phyloP scores from a whole-genome alignment of 371 early-diverging fungal species.

The Funneliformis caledonium region DNA sequence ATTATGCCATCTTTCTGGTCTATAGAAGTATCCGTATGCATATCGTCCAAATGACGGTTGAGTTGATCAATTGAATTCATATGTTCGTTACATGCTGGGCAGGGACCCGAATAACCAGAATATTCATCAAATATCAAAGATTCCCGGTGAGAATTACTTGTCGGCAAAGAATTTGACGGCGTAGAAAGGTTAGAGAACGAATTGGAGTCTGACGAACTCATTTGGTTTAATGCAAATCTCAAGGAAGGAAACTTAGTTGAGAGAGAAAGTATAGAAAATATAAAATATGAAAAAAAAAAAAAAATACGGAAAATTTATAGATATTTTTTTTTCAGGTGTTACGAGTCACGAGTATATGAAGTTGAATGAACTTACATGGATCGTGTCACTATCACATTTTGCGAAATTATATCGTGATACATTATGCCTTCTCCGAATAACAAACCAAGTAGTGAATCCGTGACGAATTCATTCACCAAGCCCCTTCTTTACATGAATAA shows the following conservation, averaged over 20 bases:
- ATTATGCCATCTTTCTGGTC: slow-evolving; percentile 33
- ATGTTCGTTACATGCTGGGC: slow-evolving; percentile 38
- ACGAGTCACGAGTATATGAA: too few species aligned
- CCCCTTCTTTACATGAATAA: too few species aligned
- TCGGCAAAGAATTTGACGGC: slow-evolving; percentile 19
- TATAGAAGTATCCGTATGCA: slow-evolving; percentile 26
- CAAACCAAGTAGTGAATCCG: too few species aligned
- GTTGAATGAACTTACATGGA: too few species aligned
- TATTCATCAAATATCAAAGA: slow-evolving; percentile 32
- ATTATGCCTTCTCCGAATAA: too few species aligned
- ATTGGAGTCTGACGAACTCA: slow-evolving; percentile 34
- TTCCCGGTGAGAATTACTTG: slow-evolving; percentile 31
- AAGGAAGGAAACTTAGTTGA: background rate
- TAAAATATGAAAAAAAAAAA: background rate
- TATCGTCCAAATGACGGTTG: slow-evolving; percentile 38
- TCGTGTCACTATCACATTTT: too few species aligned
- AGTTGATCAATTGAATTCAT: slow-evolving; percentile 28
- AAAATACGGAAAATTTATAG: background rate
- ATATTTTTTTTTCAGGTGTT: too few species aligned
- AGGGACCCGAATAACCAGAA: slow-evolving; percentile 5
- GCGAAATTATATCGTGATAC: too few species aligned
- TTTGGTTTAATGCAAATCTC: background rate
- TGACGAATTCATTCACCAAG: too few species aligned
- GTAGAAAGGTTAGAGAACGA: slow-evolving; percentile 16
- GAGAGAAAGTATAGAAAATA: background rate